Base-by-base conservation (phyloP, 768 basidiomycete species). In the Amanita molliuscula region DNA sequence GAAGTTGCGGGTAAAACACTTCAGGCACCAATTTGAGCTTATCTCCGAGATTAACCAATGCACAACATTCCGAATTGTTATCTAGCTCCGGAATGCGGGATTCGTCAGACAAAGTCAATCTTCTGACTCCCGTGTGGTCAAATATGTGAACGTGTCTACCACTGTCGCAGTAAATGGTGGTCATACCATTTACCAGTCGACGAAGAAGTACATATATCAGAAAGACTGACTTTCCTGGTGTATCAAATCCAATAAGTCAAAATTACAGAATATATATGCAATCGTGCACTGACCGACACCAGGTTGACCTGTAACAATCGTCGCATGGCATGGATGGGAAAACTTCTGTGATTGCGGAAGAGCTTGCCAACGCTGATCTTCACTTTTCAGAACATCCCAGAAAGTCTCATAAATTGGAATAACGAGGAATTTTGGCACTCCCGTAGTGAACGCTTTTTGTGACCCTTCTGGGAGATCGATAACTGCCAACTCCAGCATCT, bases 191-290 rank as follows among this genome's bases (percentile, higher is more conserved):
- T 48, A 34, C 48, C 18, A 54, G 49, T 51, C 49, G 13, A 18
- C 41, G 49, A 28, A 50, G 41, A 50, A 54, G 49, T 23, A 54
- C 44, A 34, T 54, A 54, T 33, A 18, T 44, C 16, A 54, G 48
- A 45, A 44, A 50, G 40, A 46, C 31, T n/a, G 49, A 44, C 49
- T 54, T 54, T 20, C 53, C 53, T 54, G 42, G 40, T 7, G n/a
- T 38, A 33, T 36, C 11, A 42, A 38, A 16, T 23, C n/a, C 26
- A 41, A 35, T 28, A 33, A 26, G 31, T 20, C 46, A 44, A 49
- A 49, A 18, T 40, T 25, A 42, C 23, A 35, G 31, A 53, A 49
- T 26, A 33, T 31, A 35, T 31, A 7, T 28, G 13, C 25, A 26
- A 43, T 43, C 13, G 33, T 9, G 26, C 16, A 35, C 47, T 28